Conservation (phyloP, 208 protist species). For the Trypanosoma caninum region DNA sequence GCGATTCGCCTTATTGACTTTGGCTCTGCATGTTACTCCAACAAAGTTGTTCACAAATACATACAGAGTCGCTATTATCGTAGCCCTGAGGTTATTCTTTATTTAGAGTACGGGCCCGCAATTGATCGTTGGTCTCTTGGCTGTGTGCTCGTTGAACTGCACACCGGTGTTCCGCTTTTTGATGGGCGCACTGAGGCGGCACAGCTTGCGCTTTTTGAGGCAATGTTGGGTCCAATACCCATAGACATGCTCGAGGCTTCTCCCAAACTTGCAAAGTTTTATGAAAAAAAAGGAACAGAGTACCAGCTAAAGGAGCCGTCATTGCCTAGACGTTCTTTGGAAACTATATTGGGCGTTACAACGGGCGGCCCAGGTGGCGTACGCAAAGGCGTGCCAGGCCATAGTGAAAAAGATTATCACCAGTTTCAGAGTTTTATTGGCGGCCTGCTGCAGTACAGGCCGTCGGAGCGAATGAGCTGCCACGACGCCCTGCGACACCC, state of each 20-base stretch:
- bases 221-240: slow-evolving; percentile 69
- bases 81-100: slow-evolving; percentile 96
- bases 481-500: slow-evolving; percentile 67
- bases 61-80: slow-evolving; percentile 99
- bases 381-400: slow-evolving; percentile 32
- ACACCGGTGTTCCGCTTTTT: slow-evolving; percentile 97
- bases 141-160: slow-evolving; percentile 98
- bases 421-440: slow-evolving; percentile 67
- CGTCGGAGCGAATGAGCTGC: slow-evolving; percentile 73
- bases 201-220: slow-evolving; percentile 93
- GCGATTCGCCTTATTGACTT: slow-evolving; percentile 98
- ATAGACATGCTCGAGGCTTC: slow-evolving; percentile 56
- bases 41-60: slow-evolving; percentile 95
- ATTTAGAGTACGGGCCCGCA: slow-evolving; percentile 86
- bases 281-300: slow-evolving; percentile 20
- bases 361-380: slow-evolving; percentile 44
- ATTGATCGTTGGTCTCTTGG: slow-evolving; percentile 99
- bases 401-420: slow-evolving; percentile 41
- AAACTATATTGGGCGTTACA: slow-evolving; percentile 33
- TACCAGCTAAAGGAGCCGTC: slow-evolving; percentile 37
- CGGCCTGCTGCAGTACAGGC: slow-evolving; percentile 47
- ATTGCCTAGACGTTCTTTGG: slow-evolving; percentile 28
- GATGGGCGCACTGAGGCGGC: slow-evolving; percentile 92
- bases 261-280: slow-evolving; percentile 57
- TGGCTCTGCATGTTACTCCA: slow-evolving; percentile 94